phyloP scores from a whole-genome alignment of 352 stramenopile species.

The Plasmopara halstedii region DNA sequence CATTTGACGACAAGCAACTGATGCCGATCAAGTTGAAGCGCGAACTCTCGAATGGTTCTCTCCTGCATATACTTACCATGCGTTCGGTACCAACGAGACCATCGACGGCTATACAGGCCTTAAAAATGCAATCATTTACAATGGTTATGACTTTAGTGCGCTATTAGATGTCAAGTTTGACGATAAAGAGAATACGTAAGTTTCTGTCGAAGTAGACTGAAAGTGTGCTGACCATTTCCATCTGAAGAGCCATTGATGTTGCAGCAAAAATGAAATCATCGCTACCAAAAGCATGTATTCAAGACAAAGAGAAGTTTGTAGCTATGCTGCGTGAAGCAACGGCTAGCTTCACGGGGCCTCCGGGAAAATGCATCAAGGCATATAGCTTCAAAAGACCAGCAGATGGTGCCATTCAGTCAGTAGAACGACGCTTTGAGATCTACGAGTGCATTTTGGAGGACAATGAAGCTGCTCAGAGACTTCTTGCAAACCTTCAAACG shows the following conservation, averaged over 20 bases:
- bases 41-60: slow-evolving; percentile 39
- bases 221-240: neutral
- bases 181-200: slow-evolving; percentile 40
- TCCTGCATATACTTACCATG: slow-evolving; percentile 76
- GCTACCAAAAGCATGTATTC: slow-evolving; percentile 33
- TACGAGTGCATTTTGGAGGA: slow-evolving; percentile 56
- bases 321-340: slow-evolving; percentile 9
- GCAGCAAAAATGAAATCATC: slow-evolving; percentile 39
- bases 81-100: slow-evolving; percentile 66
- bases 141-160: slow-evolving; percentile 51
- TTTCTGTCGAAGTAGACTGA: neutral
- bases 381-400: slow-evolving; percentile 23
- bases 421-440: slow-evolving; percentile 46
- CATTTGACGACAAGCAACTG: slow-evolving; percentile 22
- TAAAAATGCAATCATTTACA: slow-evolving; percentile 51
- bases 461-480: slow-evolving; percentile 40
- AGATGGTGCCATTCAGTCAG: neutral
- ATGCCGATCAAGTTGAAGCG: slow-evolving; percentile 33
- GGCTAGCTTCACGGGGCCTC: slow-evolving; percentile 29
- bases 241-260: slow-evolving; percentile 41
- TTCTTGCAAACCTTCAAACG: slow-evolving; percentile 65
- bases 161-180: slow-evolving; percentile 48
- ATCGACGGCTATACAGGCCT: slow-evolving; percentile 59
- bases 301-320: slow-evolving; percentile 36
- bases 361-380: slow-evolving; percentile 28